Evolutionary conservation across 441 rosid species (phyloP).

Genomic region (Rhodomyrtus psidioides): DNA sequence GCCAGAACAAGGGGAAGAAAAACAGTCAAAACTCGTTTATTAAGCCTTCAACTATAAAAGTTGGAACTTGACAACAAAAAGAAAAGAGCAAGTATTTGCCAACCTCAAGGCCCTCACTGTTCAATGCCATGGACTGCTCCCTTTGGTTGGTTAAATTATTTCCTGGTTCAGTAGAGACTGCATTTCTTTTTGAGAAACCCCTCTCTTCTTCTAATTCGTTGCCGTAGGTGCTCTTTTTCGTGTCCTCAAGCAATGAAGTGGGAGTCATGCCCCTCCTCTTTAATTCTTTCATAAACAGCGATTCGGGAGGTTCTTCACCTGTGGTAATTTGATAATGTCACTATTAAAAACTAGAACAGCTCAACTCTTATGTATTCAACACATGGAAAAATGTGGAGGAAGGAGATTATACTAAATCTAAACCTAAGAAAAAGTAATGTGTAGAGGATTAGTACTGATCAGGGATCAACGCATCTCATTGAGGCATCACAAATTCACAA

Average conservation of each 20-base stretch:
- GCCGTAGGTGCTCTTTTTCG: conserved; percentile 26
- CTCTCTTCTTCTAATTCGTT: conserved; percentile 42
- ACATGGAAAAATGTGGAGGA: background rate
- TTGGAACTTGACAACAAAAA: background rate
- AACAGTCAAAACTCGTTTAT: background rate
- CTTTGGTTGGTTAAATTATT: conserved; percentile 66
- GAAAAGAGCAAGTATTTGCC: background rate
- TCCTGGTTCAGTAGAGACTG: conserved; percentile 54
- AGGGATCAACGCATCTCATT: background rate
- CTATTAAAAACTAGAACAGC: background rate
- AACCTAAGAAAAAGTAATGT: background rate
- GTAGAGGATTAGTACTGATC: background rate
- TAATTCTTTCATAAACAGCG: conserved; percentile 88
- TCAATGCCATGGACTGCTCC: conserved; percentile 78
- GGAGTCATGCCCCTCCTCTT: conserved; percentile 93
- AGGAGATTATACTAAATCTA: background rate
- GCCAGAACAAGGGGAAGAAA: background rate
- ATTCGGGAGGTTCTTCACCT: conserved; percentile 96
- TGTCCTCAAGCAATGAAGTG: conserved; percentile 74
- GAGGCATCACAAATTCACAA: background rate
- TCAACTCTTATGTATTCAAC: background rate
- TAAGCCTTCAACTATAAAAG: background rate
- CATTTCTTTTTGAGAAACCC: conserved; percentile 43
- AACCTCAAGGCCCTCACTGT: conserved; percentile 99
- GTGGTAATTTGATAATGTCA: background rate